These are phyloP conservation scores for Rhodamnia rubescens DNA, from an alignment of 345 rosid genomes.

Conservation along the genomic window DNA sequence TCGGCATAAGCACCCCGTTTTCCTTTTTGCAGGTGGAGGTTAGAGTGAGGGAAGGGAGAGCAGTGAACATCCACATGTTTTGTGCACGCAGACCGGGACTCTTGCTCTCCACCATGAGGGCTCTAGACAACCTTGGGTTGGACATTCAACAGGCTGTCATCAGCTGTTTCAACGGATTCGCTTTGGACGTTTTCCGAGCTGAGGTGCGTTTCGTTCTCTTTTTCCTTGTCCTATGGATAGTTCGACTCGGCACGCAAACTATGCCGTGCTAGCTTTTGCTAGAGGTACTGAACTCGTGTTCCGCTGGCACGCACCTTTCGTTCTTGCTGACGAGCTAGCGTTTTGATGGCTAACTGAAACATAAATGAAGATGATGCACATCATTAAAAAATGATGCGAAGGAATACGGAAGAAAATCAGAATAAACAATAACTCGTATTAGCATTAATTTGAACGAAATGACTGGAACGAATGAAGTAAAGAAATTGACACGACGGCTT, in stretches of 20 bases:
- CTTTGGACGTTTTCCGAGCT: conserved; percentile 88
- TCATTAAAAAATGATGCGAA: not conserved
- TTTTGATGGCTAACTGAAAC: not conserved
- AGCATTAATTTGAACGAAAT: not conserved
- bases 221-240: not conserved
- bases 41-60: conserved; percentile 86
- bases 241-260: not conserved
- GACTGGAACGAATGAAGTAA: not conserved
- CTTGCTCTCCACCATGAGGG: conserved; percentile 82
- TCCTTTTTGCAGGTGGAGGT: conserved; percentile 67
- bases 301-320: not conserved
- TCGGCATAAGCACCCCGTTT: not conserved
- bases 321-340: not conserved
- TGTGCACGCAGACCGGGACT: conserved; percentile 91
- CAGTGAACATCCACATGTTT: conserved; percentile 97
- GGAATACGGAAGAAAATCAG: not conserved
- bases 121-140: conserved; percentile 81
- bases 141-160: conserved; percentile 96
- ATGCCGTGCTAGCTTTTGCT: not conserved
- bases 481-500: not conserved
- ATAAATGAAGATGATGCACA: not conserved
- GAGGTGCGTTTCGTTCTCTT: conserved; percentile 39
- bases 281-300: not conserved
- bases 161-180: conserved; percentile 94
- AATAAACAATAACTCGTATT: not conserved